Base-by-base conservation (phyloP, 2,329 filamentous ascomycete genomes). In the Teratosphaeria viscida region DNA sequence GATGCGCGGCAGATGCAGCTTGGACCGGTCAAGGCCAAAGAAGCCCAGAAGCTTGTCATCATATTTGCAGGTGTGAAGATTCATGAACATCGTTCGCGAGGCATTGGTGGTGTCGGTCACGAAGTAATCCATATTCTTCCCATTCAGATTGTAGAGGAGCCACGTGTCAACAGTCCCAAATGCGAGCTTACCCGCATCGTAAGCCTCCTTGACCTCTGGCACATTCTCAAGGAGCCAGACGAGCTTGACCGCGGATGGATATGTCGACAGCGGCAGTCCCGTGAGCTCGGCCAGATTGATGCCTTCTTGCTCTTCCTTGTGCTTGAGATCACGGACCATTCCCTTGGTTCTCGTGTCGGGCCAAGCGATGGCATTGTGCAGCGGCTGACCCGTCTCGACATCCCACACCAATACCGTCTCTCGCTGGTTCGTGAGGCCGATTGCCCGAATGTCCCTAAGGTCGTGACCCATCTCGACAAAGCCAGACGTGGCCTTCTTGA, bases 61-160 rank as follows among this genome's bases (percentile, higher is more conserved):
- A 73, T 94, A 95, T 67, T 91, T 73, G 61, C 89, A 79, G n/a
- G 86, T 91, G 67, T 85, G 81, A 57, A 95, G 79, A 75, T 95
- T 90, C 85, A 94, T 90, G 74, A 95, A 92, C 89, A 95, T 94
- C 63, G 90, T 95, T 70, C 90, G 81, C 57, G 88, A 92, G n/a
- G 90, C 90, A 71, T 95, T 95, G 63, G 88, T 89, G 58, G 87
- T 85, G 73, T 95, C 90, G 0, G 90, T 94, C 62, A 95, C 88
- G 70, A 88, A 85, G 39, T 90, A 74, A 56, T 81, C 82, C 56
- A 84, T 79, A 35, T 80, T 79, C 54, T 87, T 85, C 59, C 88
- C 89, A 70, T 92, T 89, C 59, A 95, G 81, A 66, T 85, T 84
- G 76, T 89, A 95, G 57, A 95, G 81, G 61, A 95, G 78, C 90